Evolutionary conservation across 495 filamentous ascomycete genomes (phyloP), one percentile per base, ranked within the genome.

Genomic region (Jackrogersella multiformis): DNA sequence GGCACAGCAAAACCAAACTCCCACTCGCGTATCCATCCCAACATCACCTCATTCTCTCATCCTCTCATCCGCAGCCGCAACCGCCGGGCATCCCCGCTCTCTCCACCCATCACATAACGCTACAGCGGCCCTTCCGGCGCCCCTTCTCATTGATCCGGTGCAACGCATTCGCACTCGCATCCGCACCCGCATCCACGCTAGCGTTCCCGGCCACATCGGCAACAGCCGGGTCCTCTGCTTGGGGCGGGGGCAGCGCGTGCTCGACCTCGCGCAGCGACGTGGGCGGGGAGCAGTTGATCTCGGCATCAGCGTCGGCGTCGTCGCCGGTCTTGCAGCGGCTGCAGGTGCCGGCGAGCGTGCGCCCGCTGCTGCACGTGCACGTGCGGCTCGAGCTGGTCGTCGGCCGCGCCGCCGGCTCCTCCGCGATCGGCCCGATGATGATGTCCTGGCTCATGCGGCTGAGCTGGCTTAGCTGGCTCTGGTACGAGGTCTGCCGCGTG

Each of bases 181-280:
- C n/a, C n/a, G n/a, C n/a, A n/a, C n/a, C n/a, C n/a, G n/a, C n/a
- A n/a, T n/a, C n/a, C n/a, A n/a, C n/a, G n/a, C n/a, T n/a, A n/a
- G n/a, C n/a, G n/a, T n/a, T n/a, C n/a, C n/a, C n/a, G n/a, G n/a
- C n/a, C n/a, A n/a, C n/a, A n/a, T 24, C 23, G 23, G 23, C 13
- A 23, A 46, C 42, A 7, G 26, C 42, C 41, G 20, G 18, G 18
- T n/a, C 36, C 36, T 39, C 36, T 12, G 18, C 41, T 20, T 44
- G 18, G 23, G n/a, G n/a, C 24, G n/a, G 21, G 7, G 18, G 44
- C 9, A 24, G 44, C 7, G 56, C 49, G 13, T 66, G 41, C 26
- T 66, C 64, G 18, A 66, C 56, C 41, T 66, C 56, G 5, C 38
- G 20, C 7, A 66, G 18, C 9, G 63, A 59, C 28, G 48, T 66